phyloP scores from a whole-genome alignment of 2,329 filamentous ascomycete genomes.

The Penicillium sp. region DNA sequence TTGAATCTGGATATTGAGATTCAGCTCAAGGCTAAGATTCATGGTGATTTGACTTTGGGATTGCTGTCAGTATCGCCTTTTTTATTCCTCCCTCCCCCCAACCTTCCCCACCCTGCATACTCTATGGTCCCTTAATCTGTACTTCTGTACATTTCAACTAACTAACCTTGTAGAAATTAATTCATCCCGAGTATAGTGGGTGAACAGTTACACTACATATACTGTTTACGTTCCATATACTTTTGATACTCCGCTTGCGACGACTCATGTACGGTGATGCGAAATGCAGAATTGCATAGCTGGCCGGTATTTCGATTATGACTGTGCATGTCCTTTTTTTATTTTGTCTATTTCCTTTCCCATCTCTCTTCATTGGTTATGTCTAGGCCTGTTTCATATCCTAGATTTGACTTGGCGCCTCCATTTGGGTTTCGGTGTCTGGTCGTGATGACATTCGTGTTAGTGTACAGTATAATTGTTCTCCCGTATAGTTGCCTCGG shows the following conservation, averaged over 20 bases:
- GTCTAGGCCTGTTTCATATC: constrained; percentile 13
- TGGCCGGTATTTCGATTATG: constrained; percentile 12
- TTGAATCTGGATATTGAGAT: constrained; percentile 83
- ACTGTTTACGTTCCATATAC: not conserved
- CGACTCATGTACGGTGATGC: constrained; percentile 20
- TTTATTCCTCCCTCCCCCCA: not conserved
- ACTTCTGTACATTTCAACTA: constrained; percentile 10
- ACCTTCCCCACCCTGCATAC: not conserved
- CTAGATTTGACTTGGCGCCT: constrained; percentile 17
- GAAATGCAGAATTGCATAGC: constrained; percentile 23
- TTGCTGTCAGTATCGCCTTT: constrained; percentile 65
- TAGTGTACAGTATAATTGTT: constrained; percentile 26
- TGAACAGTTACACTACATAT: constrained; percentile 19
- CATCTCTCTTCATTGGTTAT: not conserved
- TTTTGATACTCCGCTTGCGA: constrained; percentile 2
- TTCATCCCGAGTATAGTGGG: constrained; percentile 17
- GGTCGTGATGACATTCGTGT: constrained; percentile 15
- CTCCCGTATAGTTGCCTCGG: constrained; percentile 19
- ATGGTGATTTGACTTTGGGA: constrained; percentile 79
- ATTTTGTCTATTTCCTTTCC: constrained; percentile 5
- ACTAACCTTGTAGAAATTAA: constrained; percentile 25
- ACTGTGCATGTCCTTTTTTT: constrained; percentile 5
- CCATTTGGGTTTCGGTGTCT: constrained; percentile 13
- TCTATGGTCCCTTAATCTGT: not conserved
- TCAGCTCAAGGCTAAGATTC: constrained; percentile 81